Conservation (phyloP, 495 filamentous ascomycete genomes). For the Staphylotrichum longicolle region DNA sequence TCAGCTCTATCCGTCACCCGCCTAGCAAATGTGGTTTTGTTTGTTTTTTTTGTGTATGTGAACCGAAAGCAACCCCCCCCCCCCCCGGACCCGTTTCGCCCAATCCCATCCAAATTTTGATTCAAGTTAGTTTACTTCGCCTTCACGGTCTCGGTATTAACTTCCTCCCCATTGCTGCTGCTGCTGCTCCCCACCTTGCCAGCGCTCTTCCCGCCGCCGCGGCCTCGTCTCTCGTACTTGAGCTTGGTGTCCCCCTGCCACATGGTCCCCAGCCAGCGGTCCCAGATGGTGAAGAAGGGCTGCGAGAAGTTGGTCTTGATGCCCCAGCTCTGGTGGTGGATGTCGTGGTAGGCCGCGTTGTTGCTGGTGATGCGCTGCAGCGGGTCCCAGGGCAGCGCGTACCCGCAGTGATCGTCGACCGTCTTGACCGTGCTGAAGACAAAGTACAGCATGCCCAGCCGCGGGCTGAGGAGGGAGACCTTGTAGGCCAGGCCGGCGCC, state of each 20-base stretch:
- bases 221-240: constrained; percentile 44
- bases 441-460: constrained; percentile 84
- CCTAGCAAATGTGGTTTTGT: background rate
- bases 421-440: constrained; percentile 85
- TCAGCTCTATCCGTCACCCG: background rate
- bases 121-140: background rate
- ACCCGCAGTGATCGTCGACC: constrained; percentile 96
- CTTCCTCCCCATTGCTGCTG: background rate
- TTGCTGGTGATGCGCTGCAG: constrained; percentile 87
- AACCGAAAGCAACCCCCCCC: background rate
- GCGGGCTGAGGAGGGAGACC: constrained; percentile 67
- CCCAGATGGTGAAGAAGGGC: constrained; percentile 87
- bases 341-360: constrained; percentile 93
- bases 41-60: too few relatives aligned
- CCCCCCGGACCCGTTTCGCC: background rate
- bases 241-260: constrained; percentile 61
- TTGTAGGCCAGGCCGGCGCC: constrained; percentile 82
- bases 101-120: background rate
- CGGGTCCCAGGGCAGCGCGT: constrained; percentile 91
- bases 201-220: constrained; percentile 38
- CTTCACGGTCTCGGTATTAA: constrained; percentile 1
- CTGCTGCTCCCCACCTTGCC: background rate
- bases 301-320: constrained; percentile 82
- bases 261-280: constrained; percentile 65
- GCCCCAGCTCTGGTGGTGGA: constrained; percentile 98